phyloP scores from a whole-genome alignment of 2,329 filamentous ascomycete genomes.

The Clarireedia paspali region DNA sequence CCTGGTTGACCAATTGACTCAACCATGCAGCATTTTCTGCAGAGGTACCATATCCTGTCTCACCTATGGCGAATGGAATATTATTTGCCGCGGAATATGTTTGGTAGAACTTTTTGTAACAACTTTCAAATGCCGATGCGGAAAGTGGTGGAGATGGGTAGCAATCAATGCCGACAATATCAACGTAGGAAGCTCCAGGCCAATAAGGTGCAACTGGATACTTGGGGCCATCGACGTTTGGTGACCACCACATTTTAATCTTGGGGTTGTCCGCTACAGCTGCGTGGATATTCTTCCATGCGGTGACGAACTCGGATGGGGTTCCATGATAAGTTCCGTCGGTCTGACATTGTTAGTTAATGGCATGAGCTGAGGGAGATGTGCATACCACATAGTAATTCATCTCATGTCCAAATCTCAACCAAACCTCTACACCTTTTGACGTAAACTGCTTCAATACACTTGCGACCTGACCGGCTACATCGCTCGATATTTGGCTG shows the following conservation, averaged over 20 bases:
- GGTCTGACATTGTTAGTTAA: not conserved
- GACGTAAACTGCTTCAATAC: slow-evolving; percentile 7
- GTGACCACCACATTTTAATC: slow-evolving; percentile 10
- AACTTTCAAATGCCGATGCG: not conserved
- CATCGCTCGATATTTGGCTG: not conserved
- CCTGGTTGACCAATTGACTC: slow-evolving; percentile 5
- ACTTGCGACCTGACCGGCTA: slow-evolving; percentile 4
- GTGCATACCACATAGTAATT: slow-evolving; percentile 9
- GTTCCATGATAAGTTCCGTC: slow-evolving; percentile 5
- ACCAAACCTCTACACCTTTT: slow-evolving; percentile 8
- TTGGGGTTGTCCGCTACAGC: not conserved
- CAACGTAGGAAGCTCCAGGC: slow-evolving; percentile 7
- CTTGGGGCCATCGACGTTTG: not conserved
- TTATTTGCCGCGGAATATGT: slow-evolving; percentile 3
- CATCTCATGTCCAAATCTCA: slow-evolving; percentile 13
- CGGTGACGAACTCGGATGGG: slow-evolving; percentile 2
- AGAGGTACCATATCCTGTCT: slow-evolving; percentile 6
- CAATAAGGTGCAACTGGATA: slow-evolving; percentile 1
- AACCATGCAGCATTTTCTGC: slow-evolving; percentile 6
- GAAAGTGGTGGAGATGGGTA: not conserved
- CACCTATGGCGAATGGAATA: slow-evolving; percentile 10
- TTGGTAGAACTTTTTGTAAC: slow-evolving; percentile 6
- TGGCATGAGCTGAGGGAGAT: not conserved
- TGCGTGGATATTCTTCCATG: slow-evolving; percentile 8
- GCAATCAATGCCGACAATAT: slow-evolving; percentile 9